A percentile compares a stretch with the other conserved stretches of the same genome.
Evolutionary conservation across 106 monocot genomes (phyloP).

Genomic region (Acanthochlamys bracteata): DNA sequence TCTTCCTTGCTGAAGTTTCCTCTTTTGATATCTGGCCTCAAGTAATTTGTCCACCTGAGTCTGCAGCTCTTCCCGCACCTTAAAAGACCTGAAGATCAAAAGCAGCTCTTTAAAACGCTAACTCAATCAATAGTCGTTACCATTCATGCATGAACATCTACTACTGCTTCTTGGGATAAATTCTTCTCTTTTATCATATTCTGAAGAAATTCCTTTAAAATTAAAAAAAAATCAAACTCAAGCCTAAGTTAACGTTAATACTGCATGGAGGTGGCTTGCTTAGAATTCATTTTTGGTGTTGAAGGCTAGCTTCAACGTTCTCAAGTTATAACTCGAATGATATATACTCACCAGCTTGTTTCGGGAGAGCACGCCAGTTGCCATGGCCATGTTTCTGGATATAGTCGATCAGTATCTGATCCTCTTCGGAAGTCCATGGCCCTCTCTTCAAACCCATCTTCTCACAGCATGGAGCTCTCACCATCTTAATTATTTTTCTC

Average conservation of each 20-base stretch:
- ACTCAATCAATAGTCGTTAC: no score
- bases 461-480: slow-evolving; percentile 45
- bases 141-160: no score
- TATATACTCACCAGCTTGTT: slow-evolving; percentile 26
- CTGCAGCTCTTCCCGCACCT: slow-evolving; percentile 54
- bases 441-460: slow-evolving; percentile 49
- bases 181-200: no score
- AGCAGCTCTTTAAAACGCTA: no score
- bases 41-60: slow-evolving; percentile 39
- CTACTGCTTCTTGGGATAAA: no score
- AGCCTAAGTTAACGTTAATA: neutral
- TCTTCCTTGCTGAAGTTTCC: slow-evolving; percentile 41
- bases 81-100: slow-evolving; percentile 24
- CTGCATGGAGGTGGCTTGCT: no score
- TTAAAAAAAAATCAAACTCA: neutral
- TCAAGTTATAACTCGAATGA: neutral
- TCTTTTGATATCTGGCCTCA: slow-evolving; percentile 38
- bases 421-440: slow-evolving; percentile 39
- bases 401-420: slow-evolving; percentile 21
- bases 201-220: no score
- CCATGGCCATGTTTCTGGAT: slow-evolving; percentile 26
- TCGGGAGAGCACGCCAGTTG: slow-evolving; percentile 43
- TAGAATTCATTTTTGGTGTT: no score
- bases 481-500: slow-evolving; percentile 13
- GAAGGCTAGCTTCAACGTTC: no score